Evolutionary conservation across 1,284 basidiomycete genomes (phyloP).

Genomic region (Porphyrellus sp.): DNA sequence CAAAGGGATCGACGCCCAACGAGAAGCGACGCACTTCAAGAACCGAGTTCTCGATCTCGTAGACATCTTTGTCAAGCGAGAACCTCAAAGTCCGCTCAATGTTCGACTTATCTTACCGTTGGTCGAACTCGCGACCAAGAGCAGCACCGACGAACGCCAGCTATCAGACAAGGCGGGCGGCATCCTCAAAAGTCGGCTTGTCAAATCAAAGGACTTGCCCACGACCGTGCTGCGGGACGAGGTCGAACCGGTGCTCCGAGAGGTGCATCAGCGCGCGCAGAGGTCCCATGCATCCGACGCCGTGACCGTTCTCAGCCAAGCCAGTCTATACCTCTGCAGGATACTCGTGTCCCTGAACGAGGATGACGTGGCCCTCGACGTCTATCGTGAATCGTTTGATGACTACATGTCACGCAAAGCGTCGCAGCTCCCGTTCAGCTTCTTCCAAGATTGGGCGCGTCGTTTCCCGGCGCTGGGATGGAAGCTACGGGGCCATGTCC

Average conservation of each 20-base stretch:
- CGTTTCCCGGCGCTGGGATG: slow-evolving; percentile 70
- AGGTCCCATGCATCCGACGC: slow-evolving; percentile 66
- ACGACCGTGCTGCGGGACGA: slow-evolving; percentile 30
- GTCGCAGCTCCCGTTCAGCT: slow-evolving; percentile 69
- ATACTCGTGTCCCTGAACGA: slow-evolving; percentile 48
- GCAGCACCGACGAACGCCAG: slow-evolving; percentile 76
- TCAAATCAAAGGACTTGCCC: slow-evolving; percentile 72
- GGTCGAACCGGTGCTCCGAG: slow-evolving; percentile 53
- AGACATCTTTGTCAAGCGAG: slow-evolving; percentile 78
- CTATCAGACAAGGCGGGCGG: slow-evolving; percentile 82
- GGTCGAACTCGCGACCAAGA: slow-evolving; percentile 65
- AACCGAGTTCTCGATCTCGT: slow-evolving; percentile 91
- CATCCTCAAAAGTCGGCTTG: slow-evolving; percentile 72
- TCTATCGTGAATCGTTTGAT: slow-evolving; percentile 67
- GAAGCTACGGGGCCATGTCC: slow-evolving; percentile 58
- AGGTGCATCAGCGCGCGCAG: slow-evolving; percentile 74
- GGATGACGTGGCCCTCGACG: slow-evolving; percentile 45
- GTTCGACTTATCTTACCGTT: slow-evolving; percentile 74
- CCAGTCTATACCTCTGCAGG: slow-evolving; percentile 72
- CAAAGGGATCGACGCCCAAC: slow-evolving; percentile 63
- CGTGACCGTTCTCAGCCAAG: slow-evolving; percentile 60
- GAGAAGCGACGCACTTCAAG: slow-evolving; percentile 91
- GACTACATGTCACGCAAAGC: slow-evolving; percentile 84
- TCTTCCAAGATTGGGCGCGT: slow-evolving; percentile 79
- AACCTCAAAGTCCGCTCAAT: slow-evolving; percentile 65